These are phyloP conservation scores for Agrocybe pediades DNA, from an alignment of 768 basidiomycete species.

Conservation along the genomic window DNA sequence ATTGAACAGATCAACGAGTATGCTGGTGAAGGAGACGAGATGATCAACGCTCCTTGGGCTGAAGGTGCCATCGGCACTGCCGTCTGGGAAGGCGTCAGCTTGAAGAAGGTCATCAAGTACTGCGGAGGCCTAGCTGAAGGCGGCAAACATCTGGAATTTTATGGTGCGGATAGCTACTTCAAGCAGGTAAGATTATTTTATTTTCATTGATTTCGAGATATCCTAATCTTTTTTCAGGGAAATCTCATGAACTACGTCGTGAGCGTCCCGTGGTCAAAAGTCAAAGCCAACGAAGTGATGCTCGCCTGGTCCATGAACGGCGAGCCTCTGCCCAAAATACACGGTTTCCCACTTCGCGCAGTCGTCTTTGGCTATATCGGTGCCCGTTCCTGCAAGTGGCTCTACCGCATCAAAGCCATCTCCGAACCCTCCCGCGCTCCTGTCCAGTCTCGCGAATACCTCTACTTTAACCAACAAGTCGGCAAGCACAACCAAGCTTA, in stretches of 20 bases:
- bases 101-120: slow-evolving; percentile 17
- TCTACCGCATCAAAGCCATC: slow-evolving; percentile 17
- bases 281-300: slow-evolving; percentile 15
- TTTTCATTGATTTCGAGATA: neutral
- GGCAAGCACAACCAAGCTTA: slow-evolving; percentile 15
- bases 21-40: slow-evolving; percentile 16
- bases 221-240: neutral
- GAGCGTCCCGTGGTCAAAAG: slow-evolving; percentile 16
- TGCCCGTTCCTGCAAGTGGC: slow-evolving; percentile 15
- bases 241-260: slow-evolving; percentile 14
- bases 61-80: slow-evolving; percentile 18
- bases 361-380: slow-evolving; percentile 16
- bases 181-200: slow-evolving; percentile 7
- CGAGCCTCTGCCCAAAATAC: slow-evolving; percentile 16
- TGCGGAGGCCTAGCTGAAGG: slow-evolving; percentile 12
- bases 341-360: slow-evolving; percentile 15
- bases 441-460: slow-evolving; percentile 15
- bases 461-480: slow-evolving; percentile 17
- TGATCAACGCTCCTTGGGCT: slow-evolving; percentile 19
- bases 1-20: slow-evolving; percentile 17
- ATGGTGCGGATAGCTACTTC: slow-evolving; percentile 16
- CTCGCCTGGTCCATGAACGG: slow-evolving; percentile 19
- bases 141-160: slow-evolving; percentile 15
- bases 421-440: slow-evolving; percentile 13
- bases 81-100: slow-evolving; percentile 13